Evolutionary conservation across 2,329 filamentous ascomycete species (phyloP).

Genomic region (Lasiodiplodia theobromae): DNA sequence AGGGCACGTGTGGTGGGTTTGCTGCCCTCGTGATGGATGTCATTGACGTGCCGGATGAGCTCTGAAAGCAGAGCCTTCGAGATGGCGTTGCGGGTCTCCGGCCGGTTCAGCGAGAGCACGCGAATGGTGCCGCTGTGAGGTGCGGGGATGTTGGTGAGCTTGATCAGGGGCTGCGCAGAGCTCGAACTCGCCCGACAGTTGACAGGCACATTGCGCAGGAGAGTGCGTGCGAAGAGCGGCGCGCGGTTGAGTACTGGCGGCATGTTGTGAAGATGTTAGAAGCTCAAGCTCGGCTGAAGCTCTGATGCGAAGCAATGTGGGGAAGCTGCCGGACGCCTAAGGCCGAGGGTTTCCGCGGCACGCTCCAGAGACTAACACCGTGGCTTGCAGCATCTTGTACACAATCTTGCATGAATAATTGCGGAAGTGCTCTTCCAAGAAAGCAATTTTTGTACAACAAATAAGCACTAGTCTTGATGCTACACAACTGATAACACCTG

Average conservation of each 20-base stretch:
- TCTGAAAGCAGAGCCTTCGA: slow-evolving; percentile 77
- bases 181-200: slow-evolving; percentile 25
- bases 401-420: not conserved
- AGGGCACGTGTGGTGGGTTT: slow-evolving; percentile 75
- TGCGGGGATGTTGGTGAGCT: slow-evolving; percentile 76
- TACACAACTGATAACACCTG: not conserved
- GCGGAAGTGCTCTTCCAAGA: not conserved
- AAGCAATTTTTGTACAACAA: not conserved
- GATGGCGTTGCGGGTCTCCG: slow-evolving; percentile 87
- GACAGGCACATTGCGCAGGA: slow-evolving; percentile 13
- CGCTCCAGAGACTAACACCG: not conserved
- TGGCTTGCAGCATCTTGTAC: not conserved
- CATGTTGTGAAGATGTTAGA: slow-evolving; percentile 21
- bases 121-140: slow-evolving; percentile 84
- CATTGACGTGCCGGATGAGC: slow-evolving; percentile 75
- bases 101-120: slow-evolving; percentile 86
- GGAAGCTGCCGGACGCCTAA: slow-evolving; percentile 15
- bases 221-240: slow-evolving; percentile 13
- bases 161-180: slow-evolving; percentile 60
- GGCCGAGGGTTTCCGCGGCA: slow-evolving; percentile 7
- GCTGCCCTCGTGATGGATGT: slow-evolving; percentile 67
- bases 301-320: slow-evolving; percentile 5
- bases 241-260: slow-evolving; percentile 18
- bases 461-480: not conserved
- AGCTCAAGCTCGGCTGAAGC: slow-evolving; percentile 24